Evolutionary conservation across 2,329 filamentous ascomycete species (phyloP).

Genomic region (Claviceps pusilla): DNA sequence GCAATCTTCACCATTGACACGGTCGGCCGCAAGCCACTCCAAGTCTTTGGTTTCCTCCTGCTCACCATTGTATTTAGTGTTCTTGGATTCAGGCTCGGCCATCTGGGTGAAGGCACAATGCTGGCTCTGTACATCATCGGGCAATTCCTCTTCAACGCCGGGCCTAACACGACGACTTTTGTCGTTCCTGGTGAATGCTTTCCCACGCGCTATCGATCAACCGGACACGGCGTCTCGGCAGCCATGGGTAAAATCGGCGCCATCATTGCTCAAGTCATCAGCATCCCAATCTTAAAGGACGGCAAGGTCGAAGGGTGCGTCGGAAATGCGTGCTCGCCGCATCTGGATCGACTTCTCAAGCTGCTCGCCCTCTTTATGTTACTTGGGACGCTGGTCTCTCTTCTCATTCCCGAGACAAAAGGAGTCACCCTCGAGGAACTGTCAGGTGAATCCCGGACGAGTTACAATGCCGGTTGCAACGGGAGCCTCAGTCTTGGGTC

Average conservation of each 20-base stretch:
- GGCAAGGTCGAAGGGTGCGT: constrained; percentile 36
- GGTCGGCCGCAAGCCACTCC: constrained; percentile 62
- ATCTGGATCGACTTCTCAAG: constrained; percentile 60
- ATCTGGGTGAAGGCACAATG: constrained; percentile 31
- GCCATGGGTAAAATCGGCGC: constrained; percentile 54
- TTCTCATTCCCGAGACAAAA: constrained; percentile 68
- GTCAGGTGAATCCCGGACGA: constrained; percentile 50
- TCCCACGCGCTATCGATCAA: constrained; percentile 47
- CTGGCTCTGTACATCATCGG: constrained; percentile 48
- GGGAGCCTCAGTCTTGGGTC: constrained; percentile 28
- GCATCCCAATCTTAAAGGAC: constrained; percentile 44
- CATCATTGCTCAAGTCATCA: constrained; percentile 51
- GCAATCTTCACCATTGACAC: constrained; percentile 60
- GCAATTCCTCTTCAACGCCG: constrained; percentile 54
- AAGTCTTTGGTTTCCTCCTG: constrained; percentile 45
- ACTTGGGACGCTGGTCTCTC: constrained; percentile 48
- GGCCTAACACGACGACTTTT: constrained; percentile 52
- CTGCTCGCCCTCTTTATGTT: constrained; percentile 74
- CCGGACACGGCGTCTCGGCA: constrained; percentile 50
- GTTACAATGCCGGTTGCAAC: constrained; percentile 36
- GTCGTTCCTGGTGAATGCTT: constrained; percentile 51
- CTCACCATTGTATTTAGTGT: constrained; percentile 47
- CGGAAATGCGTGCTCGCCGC: constrained; percentile 35
- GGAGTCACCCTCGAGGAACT: constrained; percentile 58
- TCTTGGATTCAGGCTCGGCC: constrained; percentile 44